A percentile compares a stretch with the other conserved stretches of the same genome.
These are phyloP conservation scores for Diaporthe ilicicola DNA, from an alignment of 2,329 filamentous ascomycete species.

Conservation along the genomic window DNA sequence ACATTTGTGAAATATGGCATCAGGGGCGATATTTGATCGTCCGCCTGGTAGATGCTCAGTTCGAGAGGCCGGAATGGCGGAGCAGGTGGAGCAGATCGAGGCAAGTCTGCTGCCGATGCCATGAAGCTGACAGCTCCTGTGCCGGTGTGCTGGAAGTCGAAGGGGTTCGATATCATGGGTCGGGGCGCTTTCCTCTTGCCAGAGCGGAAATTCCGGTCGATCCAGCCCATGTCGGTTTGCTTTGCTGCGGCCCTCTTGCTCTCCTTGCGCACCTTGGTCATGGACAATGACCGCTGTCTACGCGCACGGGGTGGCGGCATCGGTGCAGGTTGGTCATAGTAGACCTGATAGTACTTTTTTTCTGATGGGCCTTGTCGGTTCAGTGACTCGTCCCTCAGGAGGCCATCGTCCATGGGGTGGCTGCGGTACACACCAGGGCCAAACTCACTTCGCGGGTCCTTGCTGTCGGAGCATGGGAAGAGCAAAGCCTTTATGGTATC, in stretches of 20 bases:
- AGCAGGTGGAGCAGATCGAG: slow-evolving; percentile 44
- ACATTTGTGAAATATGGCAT: slow-evolving; percentile 58
- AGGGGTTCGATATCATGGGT: slow-evolving; percentile 66
- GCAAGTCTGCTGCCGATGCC: slow-evolving; percentile 39
- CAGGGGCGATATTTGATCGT: slow-evolving; percentile 63
- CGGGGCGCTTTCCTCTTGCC: slow-evolving; percentile 49
- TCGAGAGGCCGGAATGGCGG: slow-evolving; percentile 63
- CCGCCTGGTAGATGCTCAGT: slow-evolving; percentile 60
- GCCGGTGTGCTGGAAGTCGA: slow-evolving; percentile 67
- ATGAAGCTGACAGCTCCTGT: slow-evolving; percentile 54
- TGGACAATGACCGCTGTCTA: slow-evolving; percentile 37
- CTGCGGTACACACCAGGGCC: background rate
- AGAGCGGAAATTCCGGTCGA: slow-evolving; percentile 30
- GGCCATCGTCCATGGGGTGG: slow-evolving; percentile 17
- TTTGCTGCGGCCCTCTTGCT: background rate
- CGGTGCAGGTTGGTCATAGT: slow-evolving; percentile 48
- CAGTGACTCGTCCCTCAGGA: background rate
- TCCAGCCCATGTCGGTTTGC: slow-evolving; percentile 28
- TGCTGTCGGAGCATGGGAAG: slow-evolving; percentile 45
- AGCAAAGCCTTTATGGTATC: slow-evolving; percentile 53
- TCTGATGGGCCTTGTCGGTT: slow-evolving; percentile 30
- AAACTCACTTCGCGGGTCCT: slow-evolving; percentile 24
- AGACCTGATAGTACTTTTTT: slow-evolving; percentile 33
- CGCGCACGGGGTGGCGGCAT: slow-evolving; percentile 44
- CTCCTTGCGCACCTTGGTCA: slow-evolving; percentile 33